Evolutionary conservation across 1,139 yeast genomes (phyloP).

Genomic region (Pichia sp.): DNA sequence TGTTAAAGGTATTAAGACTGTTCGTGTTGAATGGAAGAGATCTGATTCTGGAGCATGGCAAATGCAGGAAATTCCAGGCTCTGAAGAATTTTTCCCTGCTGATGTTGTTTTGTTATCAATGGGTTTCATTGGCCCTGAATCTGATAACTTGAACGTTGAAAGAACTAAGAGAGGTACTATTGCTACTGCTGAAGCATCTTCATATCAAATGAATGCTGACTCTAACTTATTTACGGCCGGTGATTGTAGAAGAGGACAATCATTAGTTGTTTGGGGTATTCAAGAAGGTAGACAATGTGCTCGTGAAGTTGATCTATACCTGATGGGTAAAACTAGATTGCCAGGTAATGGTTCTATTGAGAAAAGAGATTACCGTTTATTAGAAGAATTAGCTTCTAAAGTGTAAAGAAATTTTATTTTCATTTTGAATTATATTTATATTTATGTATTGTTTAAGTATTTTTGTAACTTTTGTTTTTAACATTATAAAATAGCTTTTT

Average conservation of each 20-base stretch:
- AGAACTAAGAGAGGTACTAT: conserved; percentile 88
- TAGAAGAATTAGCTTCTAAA: conserved; percentile 68
- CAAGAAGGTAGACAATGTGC: conserved; percentile 99
- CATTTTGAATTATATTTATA: no score
- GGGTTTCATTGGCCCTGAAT: conserved; percentile 98
- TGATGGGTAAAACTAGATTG: conserved; percentile 73
- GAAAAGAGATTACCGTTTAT: conserved; percentile 67
- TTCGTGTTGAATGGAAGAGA: conserved; percentile 96
- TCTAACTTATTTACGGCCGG: conserved; percentile 89
- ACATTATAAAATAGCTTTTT: no score
- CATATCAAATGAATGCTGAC: conserved; percentile 60
- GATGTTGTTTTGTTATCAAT: conserved; percentile 89
- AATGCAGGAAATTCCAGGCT: conserved; percentile 95
- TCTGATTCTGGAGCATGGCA: conserved; percentile 97
- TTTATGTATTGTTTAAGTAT: background rate
- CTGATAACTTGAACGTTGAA: conserved; percentile 64
- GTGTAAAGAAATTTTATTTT: conserved; percentile 27
- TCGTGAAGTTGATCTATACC: conserved; percentile 75
- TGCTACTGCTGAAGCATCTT: conserved; percentile 58
- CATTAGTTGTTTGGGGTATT: conserved; percentile 98
- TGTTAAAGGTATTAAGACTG: conserved; percentile 90
- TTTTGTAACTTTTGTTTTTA: background rate
- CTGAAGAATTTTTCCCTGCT: conserved; percentile 92
- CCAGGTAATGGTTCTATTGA: conserved; percentile 95
- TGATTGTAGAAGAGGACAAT: conserved; percentile 98